Evolutionary conservation across 768 basidiomycete genomes (phyloP).

Genomic region (Lentinula sp.): DNA sequence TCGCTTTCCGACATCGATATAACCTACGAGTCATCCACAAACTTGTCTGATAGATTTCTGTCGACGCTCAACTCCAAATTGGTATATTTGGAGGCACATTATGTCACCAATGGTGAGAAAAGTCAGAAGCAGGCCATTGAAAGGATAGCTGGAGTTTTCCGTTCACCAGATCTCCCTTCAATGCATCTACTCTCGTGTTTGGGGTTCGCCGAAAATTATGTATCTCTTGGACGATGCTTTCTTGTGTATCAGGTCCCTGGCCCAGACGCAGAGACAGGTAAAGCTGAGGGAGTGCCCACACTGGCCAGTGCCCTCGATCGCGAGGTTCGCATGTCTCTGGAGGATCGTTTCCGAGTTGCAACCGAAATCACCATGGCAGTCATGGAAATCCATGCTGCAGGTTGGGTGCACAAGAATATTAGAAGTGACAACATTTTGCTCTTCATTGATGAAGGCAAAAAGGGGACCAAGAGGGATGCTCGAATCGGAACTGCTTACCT

Average conservation of each 20-base stretch:
- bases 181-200: background rate
- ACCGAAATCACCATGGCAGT: background rate
- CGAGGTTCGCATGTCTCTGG: background rate
- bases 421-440: background rate
- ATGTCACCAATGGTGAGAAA: background rate
- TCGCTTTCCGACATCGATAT: background rate
- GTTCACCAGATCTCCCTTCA: background rate
- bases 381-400: background rate
- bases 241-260: too few species aligned
- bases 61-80: too few species aligned
- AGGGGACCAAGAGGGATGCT: too few species aligned
- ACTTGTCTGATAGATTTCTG: too few species aligned
- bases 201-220: background rate
- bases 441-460: background rate
- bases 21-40: too few species aligned
- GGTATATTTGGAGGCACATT: too few species aligned
- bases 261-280: too few species aligned
- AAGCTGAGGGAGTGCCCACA: background rate
- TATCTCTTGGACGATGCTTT: background rate
- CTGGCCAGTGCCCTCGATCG: background rate
- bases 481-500: too few species aligned
- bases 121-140: background rate
- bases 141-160: background rate
- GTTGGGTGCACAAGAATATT: conserved; percentile 1
- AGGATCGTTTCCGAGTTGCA: background rate